Base-by-base conservation (phyloP, 805 yeast genomes). In the Blastobotrys attinorum region DNA sequence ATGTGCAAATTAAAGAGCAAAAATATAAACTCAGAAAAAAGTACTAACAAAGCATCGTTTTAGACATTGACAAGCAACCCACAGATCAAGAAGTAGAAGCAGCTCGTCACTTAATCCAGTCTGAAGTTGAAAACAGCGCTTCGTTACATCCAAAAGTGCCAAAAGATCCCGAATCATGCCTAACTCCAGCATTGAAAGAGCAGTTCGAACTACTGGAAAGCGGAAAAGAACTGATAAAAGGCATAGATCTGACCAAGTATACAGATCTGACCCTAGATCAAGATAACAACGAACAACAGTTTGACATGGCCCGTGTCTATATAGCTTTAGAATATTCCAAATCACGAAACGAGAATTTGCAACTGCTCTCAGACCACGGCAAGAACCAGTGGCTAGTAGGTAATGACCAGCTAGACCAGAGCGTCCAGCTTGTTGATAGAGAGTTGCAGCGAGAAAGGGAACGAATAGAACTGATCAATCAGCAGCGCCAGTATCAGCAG, bases 341-440 rank as follows among this genome's bases (percentile, higher is more conserved):
- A 40, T 46, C 49, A 6, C 44, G 62, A 10, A 47, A 43, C 36
- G 63, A 59, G 32, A 57, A 59, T 34, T 47, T 59, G 22, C 49
- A 51, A 18, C 40, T 59, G 20, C 34, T 58, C 22, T 44, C 47
- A 1, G 49, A 52, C 31, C 51, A 43, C 34, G 63, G 63, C 11
- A 49, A 56, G 39, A 60, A 59, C 32, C 61, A 58, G 33, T 59
- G 63, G 63, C 51, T 59, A 16, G 49, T 56, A 5, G 55, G 54
- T 2, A 59, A 59, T 37, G 62, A 59, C 40, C 48, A 46, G 22
- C 38, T 56, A 11, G 63, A 58, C 41, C 49, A 49, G 31, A 41
- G 45, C 25, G 40, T 58, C 21, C 48, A 40, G 31, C 25, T 2
- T 16, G 36, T 59, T 11, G 62, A 59, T 21, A 31, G 11, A 6